phyloP scores from a whole-genome alignment of 169 alveolate genomes.

The Cryptosporidium tyzzeri region DNA sequence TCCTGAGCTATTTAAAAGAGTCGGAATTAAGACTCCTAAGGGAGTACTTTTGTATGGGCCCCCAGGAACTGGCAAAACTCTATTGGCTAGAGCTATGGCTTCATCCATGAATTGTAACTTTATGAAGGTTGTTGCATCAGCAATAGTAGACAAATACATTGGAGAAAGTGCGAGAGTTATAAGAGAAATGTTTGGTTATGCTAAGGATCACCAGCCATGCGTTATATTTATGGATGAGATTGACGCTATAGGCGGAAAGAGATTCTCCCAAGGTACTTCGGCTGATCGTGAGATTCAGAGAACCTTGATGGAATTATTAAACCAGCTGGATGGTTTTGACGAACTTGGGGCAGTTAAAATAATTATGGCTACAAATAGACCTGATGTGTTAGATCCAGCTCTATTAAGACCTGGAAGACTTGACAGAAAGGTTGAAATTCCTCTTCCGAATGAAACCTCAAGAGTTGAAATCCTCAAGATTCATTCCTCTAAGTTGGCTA shows the following conservation, averaged over 20 bases:
- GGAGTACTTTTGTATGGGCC: slow-evolving; percentile 99
- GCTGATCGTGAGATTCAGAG: slow-evolving; percentile 99
- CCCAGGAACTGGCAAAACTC: slow-evolving; percentile 99
- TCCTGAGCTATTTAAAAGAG: slow-evolving; percentile 96
- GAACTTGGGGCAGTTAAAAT: slow-evolving; percentile 98
- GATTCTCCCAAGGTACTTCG: slow-evolving; percentile 97
- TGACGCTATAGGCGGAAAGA: slow-evolving; percentile 99
- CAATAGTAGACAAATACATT: slow-evolving; percentile 98
- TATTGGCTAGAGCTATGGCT: slow-evolving; percentile 99
- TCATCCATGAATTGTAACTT: slow-evolving; percentile 97
- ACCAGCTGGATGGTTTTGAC: slow-evolving; percentile 99
- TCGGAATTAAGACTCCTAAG: slow-evolving; percentile 99
- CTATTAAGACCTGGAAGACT: slow-evolving; percentile 99
- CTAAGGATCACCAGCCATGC: slow-evolving; percentile 98
- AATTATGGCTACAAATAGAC: slow-evolving; percentile 99
- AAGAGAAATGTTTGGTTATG: slow-evolving; percentile 99
- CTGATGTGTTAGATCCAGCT: slow-evolving; percentile 99
- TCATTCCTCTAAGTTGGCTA: slow-evolving; percentile 95
- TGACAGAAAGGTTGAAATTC: slow-evolving; percentile 99
- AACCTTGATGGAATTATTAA: slow-evolving; percentile 95
- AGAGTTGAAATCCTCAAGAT: slow-evolving; percentile 95
- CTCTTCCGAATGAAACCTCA: slow-evolving; percentile 97
- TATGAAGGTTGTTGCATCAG: slow-evolving; percentile 98
- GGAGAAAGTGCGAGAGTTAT: slow-evolving; percentile 99
- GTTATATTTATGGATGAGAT: slow-evolving; percentile 99